Evolutionary conservation across 2,329 filamentous ascomycete species (phyloP).

Genomic region (Fusarium globosum): DNA sequence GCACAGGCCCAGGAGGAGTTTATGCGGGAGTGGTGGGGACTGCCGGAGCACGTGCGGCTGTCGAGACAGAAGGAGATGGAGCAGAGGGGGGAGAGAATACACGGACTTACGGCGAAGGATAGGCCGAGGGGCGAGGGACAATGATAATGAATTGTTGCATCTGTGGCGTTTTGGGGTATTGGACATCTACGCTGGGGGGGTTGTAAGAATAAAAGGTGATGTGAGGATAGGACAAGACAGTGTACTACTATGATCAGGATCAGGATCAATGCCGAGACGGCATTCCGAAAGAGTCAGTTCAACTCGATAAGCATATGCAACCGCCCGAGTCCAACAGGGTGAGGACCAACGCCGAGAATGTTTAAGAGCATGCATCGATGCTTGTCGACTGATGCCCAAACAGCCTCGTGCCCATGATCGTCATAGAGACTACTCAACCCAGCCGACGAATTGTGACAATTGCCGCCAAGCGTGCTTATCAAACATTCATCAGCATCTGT

Average conservation of each 20-base stretch:
- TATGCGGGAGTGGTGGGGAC: conserved; percentile 74
- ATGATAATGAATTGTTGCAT: conserved; percentile 34
- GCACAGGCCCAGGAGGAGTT: conserved; percentile 73
- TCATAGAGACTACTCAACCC: conserved; percentile 4
- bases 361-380: conserved; percentile 21
- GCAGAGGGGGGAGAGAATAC: conserved; percentile 63
- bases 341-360: neutral
- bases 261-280: neutral
- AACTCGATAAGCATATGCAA: neutral
- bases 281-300: neutral
- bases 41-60: conserved; percentile 67
- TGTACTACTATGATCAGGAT: conserved; percentile 5
- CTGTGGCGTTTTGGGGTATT: conserved; percentile 38
- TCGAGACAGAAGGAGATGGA: conserved; percentile 61
- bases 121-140: conserved; percentile 29
- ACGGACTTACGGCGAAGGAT: conserved; percentile 59
- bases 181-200: conserved; percentile 35
- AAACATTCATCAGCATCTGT: neutral
- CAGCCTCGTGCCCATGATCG: conserved; percentile 10
- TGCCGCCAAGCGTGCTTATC: conserved; percentile 21
- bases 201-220: conserved; percentile 34
- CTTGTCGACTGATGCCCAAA: conserved; percentile 5
- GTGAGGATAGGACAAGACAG: neutral
- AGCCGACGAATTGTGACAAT: conserved; percentile 10
- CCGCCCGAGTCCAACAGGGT: neutral